These are phyloP conservation scores for Mycena sanguinolenta DNA, from an alignment of 768 basidiomycete genomes.

Conservation along the genomic window DNA sequence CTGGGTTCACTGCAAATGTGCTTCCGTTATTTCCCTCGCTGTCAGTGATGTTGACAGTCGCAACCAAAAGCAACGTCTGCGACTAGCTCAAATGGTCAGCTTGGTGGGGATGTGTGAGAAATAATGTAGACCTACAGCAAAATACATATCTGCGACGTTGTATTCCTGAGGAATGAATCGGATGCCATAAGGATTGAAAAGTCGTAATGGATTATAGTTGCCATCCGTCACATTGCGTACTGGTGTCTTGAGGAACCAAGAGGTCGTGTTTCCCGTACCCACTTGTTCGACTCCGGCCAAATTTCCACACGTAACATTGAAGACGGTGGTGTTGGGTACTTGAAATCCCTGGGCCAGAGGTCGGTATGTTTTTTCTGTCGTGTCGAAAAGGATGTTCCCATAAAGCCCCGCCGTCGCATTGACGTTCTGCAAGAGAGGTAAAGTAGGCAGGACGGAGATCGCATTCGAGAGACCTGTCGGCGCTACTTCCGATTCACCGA, in stretches of 20 bases:
- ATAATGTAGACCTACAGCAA: background rate
- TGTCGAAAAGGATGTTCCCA: conserved; percentile 1
- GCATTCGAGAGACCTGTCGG: background rate
- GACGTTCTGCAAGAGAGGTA: background rate
- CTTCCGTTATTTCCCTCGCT: background rate
- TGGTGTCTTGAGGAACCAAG: conserved; percentile 1
- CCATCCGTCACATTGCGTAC: too few species aligned
- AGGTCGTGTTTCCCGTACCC: background rate
- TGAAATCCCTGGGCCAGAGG: background rate
- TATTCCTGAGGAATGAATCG: background rate
- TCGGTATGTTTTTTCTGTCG: background rate
- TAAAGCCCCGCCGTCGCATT: background rate
- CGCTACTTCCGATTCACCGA: background rate
- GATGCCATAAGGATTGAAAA: background rate
- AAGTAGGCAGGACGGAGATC: background rate
- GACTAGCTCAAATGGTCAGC: background rate
- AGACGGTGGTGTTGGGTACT: background rate
- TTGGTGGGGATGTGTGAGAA: background rate
- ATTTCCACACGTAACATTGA: conserved; percentile 1
- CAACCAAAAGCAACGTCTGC: background rate
- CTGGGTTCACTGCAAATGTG: background rate
- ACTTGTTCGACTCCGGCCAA: background rate
- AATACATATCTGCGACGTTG: background rate
- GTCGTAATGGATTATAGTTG: background rate
- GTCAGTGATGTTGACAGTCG: background rate